Evolutionary conservation across 1,284 basidiomycete genomes (phyloP).

Genomic region (Ganoderma resinaceum): DNA sequence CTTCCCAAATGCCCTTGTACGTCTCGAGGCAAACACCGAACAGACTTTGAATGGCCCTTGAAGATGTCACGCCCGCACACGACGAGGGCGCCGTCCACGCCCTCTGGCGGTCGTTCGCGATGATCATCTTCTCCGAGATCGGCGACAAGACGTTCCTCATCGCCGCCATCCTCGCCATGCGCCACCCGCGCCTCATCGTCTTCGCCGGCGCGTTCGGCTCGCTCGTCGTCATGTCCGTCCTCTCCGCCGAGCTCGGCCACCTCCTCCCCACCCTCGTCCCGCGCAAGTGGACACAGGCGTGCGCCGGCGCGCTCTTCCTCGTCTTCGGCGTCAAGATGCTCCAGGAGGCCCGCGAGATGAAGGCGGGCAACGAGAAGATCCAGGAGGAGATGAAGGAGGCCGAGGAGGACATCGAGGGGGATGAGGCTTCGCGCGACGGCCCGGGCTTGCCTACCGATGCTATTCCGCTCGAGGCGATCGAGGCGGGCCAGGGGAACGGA

Average conservation of each 20-base stretch:
- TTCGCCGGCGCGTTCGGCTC: conserved; percentile 92
- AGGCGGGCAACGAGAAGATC: conserved; percentile 79
- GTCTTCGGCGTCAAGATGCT: conserved; percentile 90
- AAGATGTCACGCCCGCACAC: conserved; percentile 26
- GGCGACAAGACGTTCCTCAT: conserved; percentile 99
- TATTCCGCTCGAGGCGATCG: conserved; percentile 68
- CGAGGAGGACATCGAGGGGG: conserved; percentile 86
- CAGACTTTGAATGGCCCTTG: conserved; percentile 34
- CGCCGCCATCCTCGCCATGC: conserved; percentile 95
- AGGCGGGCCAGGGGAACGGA: conserved; percentile 45
- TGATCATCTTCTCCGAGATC: conserved; percentile 92
- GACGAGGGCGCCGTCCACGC: conserved; percentile 56
- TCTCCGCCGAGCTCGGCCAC: conserved; percentile 89
- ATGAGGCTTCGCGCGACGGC: conserved; percentile 60
- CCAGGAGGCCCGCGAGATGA: conserved; percentile 82
- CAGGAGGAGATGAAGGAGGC: conserved; percentile 93
- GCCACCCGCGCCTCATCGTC: conserved; percentile 86
- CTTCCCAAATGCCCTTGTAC: too few relatives aligned
- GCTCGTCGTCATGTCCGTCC: conserved; percentile 90
- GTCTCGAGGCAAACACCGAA: background rate
- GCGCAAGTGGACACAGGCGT: conserved; percentile 78
- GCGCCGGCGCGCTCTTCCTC: conserved; percentile 84
- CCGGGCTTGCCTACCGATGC: conserved; percentile 44
- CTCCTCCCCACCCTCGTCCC: conserved; percentile 86
- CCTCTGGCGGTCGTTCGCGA: conserved; percentile 78